Percentiles rank a stretch among this genome's conserved stretches.
Conservation (phyloP, 108 stramenopile species). For the Conticribra weissflogii region DNA sequence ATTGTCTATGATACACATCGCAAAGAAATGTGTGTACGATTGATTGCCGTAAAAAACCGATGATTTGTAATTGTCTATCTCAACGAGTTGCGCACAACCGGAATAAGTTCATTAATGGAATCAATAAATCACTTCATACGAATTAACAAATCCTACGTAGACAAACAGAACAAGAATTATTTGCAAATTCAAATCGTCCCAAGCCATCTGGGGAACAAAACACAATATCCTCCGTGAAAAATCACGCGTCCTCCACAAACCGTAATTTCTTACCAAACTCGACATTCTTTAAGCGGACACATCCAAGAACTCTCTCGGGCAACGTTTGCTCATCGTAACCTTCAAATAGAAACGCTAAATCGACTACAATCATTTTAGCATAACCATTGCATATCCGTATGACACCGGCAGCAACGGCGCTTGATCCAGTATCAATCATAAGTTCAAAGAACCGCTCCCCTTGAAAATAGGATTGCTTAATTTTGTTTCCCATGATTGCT, state of each 20-base stretch:
- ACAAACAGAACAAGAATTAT: too few species aligned
- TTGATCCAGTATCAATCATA: constrained; percentile 85
- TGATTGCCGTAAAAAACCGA: too few species aligned
- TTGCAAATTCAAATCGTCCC: too few species aligned
- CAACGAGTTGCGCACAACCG: too few species aligned
- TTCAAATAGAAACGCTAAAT: constrained; percentile 92
- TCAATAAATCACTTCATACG: too few species aligned
- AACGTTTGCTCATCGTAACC: constrained; percentile 80
- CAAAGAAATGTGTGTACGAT: too few species aligned
- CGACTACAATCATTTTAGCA: constrained; percentile 88
- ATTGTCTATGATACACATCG: too few species aligned
- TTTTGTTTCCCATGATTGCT: constrained; percentile 92
- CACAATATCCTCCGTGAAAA: too few species aligned
- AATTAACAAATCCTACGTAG: too few species aligned
- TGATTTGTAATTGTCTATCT: too few species aligned
- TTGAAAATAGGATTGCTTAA: constrained; percentile 82
- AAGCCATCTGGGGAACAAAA: too few species aligned
- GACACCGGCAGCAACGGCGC: constrained; percentile 83
- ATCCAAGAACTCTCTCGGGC: constrained; percentile 88
- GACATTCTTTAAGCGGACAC: constrained; percentile 69
- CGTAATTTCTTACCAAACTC: constrained; percentile 66
- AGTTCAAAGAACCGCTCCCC: constrained; percentile 89
- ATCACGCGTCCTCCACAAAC: constrained; percentile 36
- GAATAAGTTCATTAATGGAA: too few species aligned
- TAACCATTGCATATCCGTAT: constrained; percentile 84